Base-by-base conservation (phyloP, 257 asterid species). In the Petrea volubilis region DNA sequence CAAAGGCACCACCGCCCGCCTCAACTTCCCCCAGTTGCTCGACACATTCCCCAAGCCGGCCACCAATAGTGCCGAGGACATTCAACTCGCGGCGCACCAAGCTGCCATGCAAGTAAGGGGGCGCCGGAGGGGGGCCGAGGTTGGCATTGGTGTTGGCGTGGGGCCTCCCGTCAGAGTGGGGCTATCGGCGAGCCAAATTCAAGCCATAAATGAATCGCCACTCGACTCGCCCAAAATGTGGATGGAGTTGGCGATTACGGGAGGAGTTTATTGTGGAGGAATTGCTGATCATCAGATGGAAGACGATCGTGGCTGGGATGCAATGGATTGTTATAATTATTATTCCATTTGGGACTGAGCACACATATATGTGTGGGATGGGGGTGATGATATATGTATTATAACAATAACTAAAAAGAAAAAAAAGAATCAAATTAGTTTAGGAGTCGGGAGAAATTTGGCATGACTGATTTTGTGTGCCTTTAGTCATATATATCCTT, bases 151-250 rank as follows among this genome's bases (percentile, higher is more conserved):
- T 5, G 62, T 2, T 7, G 65, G 13, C 1, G 5, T 31, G n/a
- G 73, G 20, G 3, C 78, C 85, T 1, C 78, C 85, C 0, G 71
- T 28, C 10, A 78, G 70, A 49, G 85, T 86, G 14, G 85, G 91
- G 46, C 55, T 86, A 2, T 83, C 91, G 24, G 67, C 73, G 0
- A 77, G 57, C 18, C 85, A 86, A 68, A 86, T 86, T 71, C 82
- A 86, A 53, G 92, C 89, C 2, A 84, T 86, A 56, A 82, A 86
- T 53, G 92, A 86, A 41, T 36, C 81, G 6, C 87, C 89, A 25
- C 41, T 86, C 14, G 86, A 84, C 20, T 86, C 92, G 5, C 92
- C 89, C 4, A 78, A 76, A 47, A 73, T 71, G 78, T 81, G 87
- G 92, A 83, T 73, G 76, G 82, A 71, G 55, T 7, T 52, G 33